These are phyloP conservation scores for Grosmannia serpens DNA, from an alignment of 2,329 filamentous ascomycete genomes.

Conservation along the genomic window DNA sequence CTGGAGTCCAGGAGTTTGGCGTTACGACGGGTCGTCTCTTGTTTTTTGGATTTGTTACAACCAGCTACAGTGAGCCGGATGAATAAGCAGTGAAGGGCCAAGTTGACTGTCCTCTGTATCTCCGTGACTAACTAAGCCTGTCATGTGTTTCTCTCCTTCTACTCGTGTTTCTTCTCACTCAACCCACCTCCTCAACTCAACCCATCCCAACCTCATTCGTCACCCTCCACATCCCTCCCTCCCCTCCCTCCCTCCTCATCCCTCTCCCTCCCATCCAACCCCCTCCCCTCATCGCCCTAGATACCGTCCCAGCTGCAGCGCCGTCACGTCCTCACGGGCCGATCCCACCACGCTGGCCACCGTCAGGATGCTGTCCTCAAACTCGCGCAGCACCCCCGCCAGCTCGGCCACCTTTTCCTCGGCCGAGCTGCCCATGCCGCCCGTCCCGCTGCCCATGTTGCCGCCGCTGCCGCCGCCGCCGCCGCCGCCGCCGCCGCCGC, in stretches of 20 bases:
- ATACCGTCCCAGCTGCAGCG: slow-evolving; percentile 40
- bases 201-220: too few species aligned
- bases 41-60: too few species aligned
- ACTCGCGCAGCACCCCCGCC: slow-evolving; percentile 49
- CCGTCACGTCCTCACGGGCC: slow-evolving; percentile 49
- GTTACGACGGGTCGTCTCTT: not conserved
- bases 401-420: slow-evolving; percentile 39
- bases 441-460: slow-evolving; percentile 13
- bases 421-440: slow-evolving; percentile 23
- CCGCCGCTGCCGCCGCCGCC: slow-evolving; percentile 7
- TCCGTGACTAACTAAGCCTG: too few species aligned
- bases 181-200: too few species aligned
- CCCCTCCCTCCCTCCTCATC: not conserved
- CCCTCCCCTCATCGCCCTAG: slow-evolving; percentile 18
- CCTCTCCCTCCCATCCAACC: not conserved
- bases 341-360: slow-evolving; percentile 50
- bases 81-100: too few species aligned
- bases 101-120: not conserved
- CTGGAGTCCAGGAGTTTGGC: not conserved
- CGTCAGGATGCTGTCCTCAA: slow-evolving; percentile 52
- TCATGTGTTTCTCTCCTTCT: too few species aligned
- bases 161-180: too few species aligned
- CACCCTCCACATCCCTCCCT: not conserved
- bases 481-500: slow-evolving; percentile 6
- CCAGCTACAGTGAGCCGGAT: too few species aligned